Conservation (phyloP, 2,329 filamentous ascomycete genomes). For the Fusarium albosuccineum region DNA sequence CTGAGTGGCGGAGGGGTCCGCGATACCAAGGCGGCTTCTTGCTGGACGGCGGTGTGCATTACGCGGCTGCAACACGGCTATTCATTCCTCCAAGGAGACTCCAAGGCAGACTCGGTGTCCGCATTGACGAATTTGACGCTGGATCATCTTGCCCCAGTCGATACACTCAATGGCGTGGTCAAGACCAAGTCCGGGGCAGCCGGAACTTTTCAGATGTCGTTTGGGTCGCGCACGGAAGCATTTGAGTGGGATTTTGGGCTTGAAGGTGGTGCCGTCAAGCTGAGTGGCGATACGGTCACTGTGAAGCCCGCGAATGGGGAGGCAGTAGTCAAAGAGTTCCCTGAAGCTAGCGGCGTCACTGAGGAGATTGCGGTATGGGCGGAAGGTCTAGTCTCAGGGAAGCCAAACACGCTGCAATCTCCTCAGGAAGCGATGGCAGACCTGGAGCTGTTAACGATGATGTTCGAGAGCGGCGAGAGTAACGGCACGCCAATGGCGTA, state of each 20-base stretch:
- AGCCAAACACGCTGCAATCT: neutral
- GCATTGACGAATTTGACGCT: neutral
- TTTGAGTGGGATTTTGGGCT: neutral
- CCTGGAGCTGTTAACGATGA: conserved; percentile 2
- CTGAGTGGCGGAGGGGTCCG: neutral
- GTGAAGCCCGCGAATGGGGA: neutral
- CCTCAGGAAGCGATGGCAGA: conserved; percentile 1
- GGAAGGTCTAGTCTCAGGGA: neutral
- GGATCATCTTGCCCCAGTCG: neutral
- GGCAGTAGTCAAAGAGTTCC: neutral
- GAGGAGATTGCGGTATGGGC: neutral
- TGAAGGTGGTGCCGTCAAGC: neutral
- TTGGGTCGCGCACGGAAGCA: neutral
- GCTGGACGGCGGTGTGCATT: conserved; percentile 2
- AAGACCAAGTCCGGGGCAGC: neutral
- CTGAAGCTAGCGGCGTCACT: neutral
- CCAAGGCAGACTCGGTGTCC: neutral
- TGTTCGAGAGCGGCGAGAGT: neutral
- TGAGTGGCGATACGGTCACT: neutral
- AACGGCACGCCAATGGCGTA: too few species aligned
- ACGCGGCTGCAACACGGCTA: neutral
- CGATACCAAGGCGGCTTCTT: neutral
- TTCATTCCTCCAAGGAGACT: conserved; percentile 3
- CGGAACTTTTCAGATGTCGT: neutral
- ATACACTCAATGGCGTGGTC: neutral